These are phyloP conservation scores for Glaciozyma martinii DNA, from an alignment of 768 basidiomycete species.

Conservation along the genomic window DNA sequence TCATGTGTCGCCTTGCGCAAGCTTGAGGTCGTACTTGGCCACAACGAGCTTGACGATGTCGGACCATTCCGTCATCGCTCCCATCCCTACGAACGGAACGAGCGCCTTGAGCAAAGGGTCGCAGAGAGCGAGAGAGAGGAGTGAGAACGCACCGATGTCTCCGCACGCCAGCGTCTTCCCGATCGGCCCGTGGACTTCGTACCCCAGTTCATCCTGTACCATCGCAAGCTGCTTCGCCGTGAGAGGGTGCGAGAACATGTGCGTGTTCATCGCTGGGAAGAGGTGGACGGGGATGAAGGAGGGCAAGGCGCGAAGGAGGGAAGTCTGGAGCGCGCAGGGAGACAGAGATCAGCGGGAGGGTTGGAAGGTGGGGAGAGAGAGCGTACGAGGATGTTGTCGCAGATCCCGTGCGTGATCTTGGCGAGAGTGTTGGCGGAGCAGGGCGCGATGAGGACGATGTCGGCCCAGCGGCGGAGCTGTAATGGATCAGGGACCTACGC, in stretches of 20 bases:
- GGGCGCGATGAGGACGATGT: slow-evolving; percentile 86
- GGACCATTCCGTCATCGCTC: slow-evolving; percentile 94
- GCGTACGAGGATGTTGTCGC: slow-evolving; percentile 79
- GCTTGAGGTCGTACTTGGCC: slow-evolving; percentile 26
- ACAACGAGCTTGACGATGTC: slow-evolving; percentile 53
- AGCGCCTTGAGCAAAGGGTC: background rate
- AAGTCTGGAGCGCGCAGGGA: slow-evolving; percentile 44
- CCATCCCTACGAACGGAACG: slow-evolving; percentile 51
- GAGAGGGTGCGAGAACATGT: slow-evolving; percentile 92
- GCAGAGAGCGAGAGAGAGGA: background rate
- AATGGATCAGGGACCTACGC: background rate
- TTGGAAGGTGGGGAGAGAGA: background rate
- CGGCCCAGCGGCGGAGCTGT: slow-evolving; percentile 65
- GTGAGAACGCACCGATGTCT: slow-evolving; percentile 62
- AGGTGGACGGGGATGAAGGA: slow-evolving; percentile 69
- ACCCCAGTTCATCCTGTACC: slow-evolving; percentile 65
- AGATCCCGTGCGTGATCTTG: slow-evolving; percentile 78
- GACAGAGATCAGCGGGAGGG: background rate
- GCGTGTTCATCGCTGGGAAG: slow-evolving; percentile 97
- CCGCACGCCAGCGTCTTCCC: slow-evolving; percentile 85
- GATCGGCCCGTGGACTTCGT: slow-evolving; percentile 75
- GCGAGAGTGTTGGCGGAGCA: slow-evolving; percentile 95
- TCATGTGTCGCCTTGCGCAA: background rate
- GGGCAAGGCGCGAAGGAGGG: slow-evolving; percentile 70
- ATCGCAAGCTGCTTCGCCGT: slow-evolving; percentile 72